Evolutionary conservation across 345 rosid genomes (phyloP), one percentile per base, ranked within the genome.

Genomic region (Luvunga scandens): DNA sequence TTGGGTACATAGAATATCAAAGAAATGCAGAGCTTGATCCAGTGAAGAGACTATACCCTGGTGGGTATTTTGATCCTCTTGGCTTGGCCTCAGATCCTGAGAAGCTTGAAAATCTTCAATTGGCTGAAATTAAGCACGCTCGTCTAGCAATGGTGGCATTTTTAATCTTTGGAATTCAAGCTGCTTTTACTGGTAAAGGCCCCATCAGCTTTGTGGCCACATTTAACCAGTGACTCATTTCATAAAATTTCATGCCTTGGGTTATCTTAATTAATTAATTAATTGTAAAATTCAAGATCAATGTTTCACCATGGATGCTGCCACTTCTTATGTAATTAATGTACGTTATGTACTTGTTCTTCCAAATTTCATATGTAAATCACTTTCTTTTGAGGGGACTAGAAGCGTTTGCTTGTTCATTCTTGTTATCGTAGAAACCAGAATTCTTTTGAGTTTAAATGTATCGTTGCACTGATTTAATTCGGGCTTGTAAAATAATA

Each of bases 131-230:
- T 73, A 93, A 93, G 75, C 98, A 95, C 36, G 75, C 95, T 5
- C 90, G 98, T 61, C 88, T 93, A 16, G 98, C 98, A 59, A 93
- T 95, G 98, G 79, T 93, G 2, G 98, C 93, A 2, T 93, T 91
- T 86, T 94, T 95, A 81, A 89, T 91, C 76, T 93, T 93, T 73
- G 93, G 69, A 22, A 77, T 95, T 65, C 87, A 93, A 66, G 98
- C 97, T 24, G 98, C 98, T 31, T 4, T 70, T 30, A 89, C 94
- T 2, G 97, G 97, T 18, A 95, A 95, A 83, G 97, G 95, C 5
- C 97, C 97, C 48, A 85, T 95, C 74, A 87, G 91, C 85, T 95
- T 95, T 79, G 24, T 94, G 62, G 96, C 93, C 34, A 86, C 92
- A 28, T 92, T 94, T 77, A 88, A 71, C 86, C 78, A 33, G 31